These are phyloP conservation scores for Cyberlindnera xishuangbannaensis DNA, from an alignment of 805 yeast genomes.

Conservation along the genomic window DNA sequence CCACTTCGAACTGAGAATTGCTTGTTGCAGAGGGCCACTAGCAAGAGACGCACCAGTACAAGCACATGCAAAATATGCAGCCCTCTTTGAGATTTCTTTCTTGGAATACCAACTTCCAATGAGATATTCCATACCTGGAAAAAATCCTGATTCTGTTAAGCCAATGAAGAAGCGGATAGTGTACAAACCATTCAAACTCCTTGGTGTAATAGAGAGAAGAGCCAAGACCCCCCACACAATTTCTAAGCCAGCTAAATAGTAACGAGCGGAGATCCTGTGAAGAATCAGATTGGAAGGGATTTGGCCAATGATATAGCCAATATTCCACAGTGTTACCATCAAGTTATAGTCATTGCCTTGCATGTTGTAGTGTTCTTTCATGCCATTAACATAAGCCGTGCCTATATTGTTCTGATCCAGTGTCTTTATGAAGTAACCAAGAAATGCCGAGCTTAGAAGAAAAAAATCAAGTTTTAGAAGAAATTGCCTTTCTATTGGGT, in stretches of 20 bases:
- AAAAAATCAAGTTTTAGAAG: conserved; percentile 33
- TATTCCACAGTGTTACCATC: conserved; percentile 39
- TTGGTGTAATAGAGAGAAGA: conserved; percentile 28
- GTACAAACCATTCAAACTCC: conserved; percentile 25
- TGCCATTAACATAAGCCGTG: conserved; percentile 43
- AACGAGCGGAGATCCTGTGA: conserved; percentile 38
- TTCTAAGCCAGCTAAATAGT: conserved; percentile 39
- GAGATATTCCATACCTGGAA: conserved; percentile 12
- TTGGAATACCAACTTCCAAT: conserved; percentile 33
- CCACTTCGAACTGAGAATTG: conserved; percentile 24
- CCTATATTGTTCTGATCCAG: conserved; percentile 37
- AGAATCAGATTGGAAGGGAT: conserved; percentile 41
- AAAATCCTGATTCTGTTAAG: conserved; percentile 37
- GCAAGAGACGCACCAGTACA: conserved; percentile 28
- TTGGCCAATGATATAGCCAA: conserved; percentile 48
- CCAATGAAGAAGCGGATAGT: conserved; percentile 38
- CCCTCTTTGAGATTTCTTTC: conserved; percentile 32
- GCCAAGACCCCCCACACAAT: conserved; percentile 39
- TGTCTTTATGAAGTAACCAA: conserved; percentile 42
- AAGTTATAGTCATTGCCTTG: conserved; percentile 37
- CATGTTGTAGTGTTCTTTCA: conserved; percentile 39
- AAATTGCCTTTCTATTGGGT: conserved; percentile 30
- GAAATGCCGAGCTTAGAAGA: conserved; percentile 35
- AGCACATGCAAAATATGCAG: conserved; percentile 30
- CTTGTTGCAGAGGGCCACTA: conserved; percentile 25